Evolutionary conservation across 1,284 basidiomycete genomes (phyloP), one percentile per base, ranked within the genome.

Genomic region (Fereydounia khargensis): DNA sequence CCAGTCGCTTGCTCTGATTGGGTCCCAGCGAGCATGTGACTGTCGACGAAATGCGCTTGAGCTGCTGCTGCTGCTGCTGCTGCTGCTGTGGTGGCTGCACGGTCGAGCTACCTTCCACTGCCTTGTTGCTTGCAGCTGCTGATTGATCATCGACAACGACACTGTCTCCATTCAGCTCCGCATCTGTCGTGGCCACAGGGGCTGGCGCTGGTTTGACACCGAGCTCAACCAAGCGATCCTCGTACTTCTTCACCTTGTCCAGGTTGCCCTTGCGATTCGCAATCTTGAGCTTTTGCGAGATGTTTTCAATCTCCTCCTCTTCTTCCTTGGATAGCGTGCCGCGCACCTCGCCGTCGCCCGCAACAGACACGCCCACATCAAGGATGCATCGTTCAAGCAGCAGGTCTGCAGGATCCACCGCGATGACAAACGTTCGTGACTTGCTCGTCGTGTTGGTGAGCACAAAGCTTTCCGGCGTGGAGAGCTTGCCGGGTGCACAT

Each of bases 271-370:
- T 81, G 39, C 80, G 63, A 39, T 68, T 63, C 0, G 78, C 79
- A 37, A 80, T 80, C 70, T 81, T 81, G 51, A 81, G 73, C 68
- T 81, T 81, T 52, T 80, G 80, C 22, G 78, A 68, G 39, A 80
- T 60, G 31, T 70, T 77, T 68, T 81, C 80, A 3, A 80, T 74
- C 64, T 81, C 80, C 51, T 80, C 79, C 55, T 81, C 79, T 44
- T 81, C 79, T 20, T 70, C 74, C 45, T 78, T 77, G n/a, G 76
- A 76, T 42, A 80, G 65, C 3, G 75, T 76, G 24, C 78, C 76
- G 18, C 54, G 42, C 20, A 76, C 72, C 39, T 78, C 77, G 11
- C 67, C 51, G 20, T 71, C 70, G 24, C 42, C 48, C n/a, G 62
- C 49, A 23, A 45, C 52, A 18, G 47, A 47, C 16, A 62, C 30